Conservation (phyloP, 345 rosid genomes). For the Eucalyptus regnans region DNA sequence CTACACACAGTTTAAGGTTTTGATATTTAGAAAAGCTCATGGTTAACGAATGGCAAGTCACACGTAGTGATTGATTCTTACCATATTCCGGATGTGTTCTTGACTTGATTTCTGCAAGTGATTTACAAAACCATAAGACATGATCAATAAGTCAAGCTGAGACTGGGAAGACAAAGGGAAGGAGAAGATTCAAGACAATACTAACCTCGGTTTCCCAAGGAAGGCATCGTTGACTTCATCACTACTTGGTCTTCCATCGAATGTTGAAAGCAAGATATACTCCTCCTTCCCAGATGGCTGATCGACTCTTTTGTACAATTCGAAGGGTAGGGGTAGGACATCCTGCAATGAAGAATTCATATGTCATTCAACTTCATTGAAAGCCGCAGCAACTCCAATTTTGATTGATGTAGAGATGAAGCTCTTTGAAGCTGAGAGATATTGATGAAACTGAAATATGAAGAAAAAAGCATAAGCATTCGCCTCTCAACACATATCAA, state of each 20-base stretch:
- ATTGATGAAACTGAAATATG: not conserved
- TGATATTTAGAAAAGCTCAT: no score
- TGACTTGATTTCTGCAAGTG: not conserved
- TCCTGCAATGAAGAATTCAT: slow-evolving; percentile 16
- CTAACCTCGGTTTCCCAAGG: slow-evolving; percentile 50
- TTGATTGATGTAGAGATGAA: not conserved
- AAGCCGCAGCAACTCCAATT: not conserved
- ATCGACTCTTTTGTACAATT: slow-evolving; percentile 65
- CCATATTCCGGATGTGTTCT: not conserved
- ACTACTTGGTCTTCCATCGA: slow-evolving; percentile 39
- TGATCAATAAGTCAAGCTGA: not conserved
- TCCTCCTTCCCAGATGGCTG: slow-evolving; percentile 45
- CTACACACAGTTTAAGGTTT: no score
- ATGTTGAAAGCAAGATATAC: slow-evolving; percentile 44
- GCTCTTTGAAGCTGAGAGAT: not conserved
- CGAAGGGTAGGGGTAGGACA: slow-evolving; percentile 58
- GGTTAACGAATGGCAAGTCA: not conserved
- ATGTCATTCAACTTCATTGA: not conserved
- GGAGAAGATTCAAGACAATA: not conserved
- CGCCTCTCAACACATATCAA: not conserved
- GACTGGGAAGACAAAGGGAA: not conserved
- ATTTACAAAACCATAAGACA: not conserved
- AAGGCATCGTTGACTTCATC: slow-evolving; percentile 75
- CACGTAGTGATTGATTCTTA: not conserved
- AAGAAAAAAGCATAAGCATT: not conserved